Percentiles rank a stretch among this genome's conserved stretches.
phyloP scores from a whole-genome alignment of 371 early-diverging fungal genomes.

The Apophysomyces variabilis region DNA sequence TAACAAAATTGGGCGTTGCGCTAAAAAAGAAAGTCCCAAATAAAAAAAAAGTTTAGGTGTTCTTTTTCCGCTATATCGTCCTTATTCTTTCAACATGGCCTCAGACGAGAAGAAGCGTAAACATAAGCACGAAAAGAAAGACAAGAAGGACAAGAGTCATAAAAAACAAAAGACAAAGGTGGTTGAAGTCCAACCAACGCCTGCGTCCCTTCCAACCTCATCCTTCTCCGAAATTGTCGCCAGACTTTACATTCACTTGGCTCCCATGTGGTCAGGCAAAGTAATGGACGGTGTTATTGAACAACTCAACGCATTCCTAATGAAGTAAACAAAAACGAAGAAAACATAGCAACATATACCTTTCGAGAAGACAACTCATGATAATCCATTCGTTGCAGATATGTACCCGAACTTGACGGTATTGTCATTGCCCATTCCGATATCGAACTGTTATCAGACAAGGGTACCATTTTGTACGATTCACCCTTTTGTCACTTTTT shows the following conservation, averaged over 20 bases:
- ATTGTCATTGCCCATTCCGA: conserved; percentile 85
- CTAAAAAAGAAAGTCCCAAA: not conserved
- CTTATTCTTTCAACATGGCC: conserved; percentile 19
- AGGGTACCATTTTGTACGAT: conserved; percentile 80
- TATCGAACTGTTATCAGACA: conserved; percentile 58
- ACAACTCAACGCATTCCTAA: conserved; percentile 83
- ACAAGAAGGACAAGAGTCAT: conserved; percentile 25
- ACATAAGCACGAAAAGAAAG: conserved; percentile 40
- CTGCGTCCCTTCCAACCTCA: conserved; percentile 18
- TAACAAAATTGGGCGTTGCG: not conserved
- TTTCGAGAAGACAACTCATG: not conserved
- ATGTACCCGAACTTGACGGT: conserved; percentile 86
- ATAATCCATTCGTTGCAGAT: conserved; percentile 48
- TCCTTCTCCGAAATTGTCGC: conserved; percentile 66
- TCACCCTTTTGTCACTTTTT: conserved; percentile 85
- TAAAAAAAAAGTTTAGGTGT: not conserved
- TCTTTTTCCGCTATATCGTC: too few relatives aligned
- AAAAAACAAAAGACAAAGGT: conserved; percentile 39
- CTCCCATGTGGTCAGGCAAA: conserved; percentile 75
- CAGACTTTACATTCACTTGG: conserved; percentile 72
- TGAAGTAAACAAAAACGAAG: conserved; percentile 61
- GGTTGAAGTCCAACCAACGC: conserved; percentile 22
- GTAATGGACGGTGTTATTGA: conserved; percentile 78
- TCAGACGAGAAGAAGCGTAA: conserved; percentile 49
- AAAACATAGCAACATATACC: too few relatives aligned